Base-by-base conservation (phyloP, 2,329 filamentous ascomycete genomes). In the Talaromyces sp. region DNA sequence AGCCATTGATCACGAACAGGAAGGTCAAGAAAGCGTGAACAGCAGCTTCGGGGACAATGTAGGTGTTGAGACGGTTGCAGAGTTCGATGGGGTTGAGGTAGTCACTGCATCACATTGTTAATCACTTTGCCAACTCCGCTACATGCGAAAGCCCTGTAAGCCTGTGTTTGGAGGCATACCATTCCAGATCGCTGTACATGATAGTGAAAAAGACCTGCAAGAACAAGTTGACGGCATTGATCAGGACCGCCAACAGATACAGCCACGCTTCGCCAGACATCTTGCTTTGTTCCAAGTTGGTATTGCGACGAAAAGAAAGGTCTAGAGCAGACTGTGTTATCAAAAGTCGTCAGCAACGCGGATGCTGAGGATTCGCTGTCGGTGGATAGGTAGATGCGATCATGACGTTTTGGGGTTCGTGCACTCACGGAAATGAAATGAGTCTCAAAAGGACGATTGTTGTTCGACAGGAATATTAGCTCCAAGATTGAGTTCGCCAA, bases 21-120 rank as follows among this genome's bases (percentile, higher is more conserved):
- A 96, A 88, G 59, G 95, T 98, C 74, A 99, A 81, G 84, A 98
- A 95, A 68, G 89, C 93, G 78, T 99, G 96, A 67, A 99, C 93
- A 69, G 92, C 93, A 72, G 95, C 95, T 85, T 99, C 96, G 75
- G 95, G 95, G 74, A 99, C 89, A 77, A 99, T 99, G 83, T 99
- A 99, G 77, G 93, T 96, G 86, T 99, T 99, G 71, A 99, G 89
- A 73, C 95, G 93, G 88, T 99, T 99, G 90, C 95, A 99, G 69
- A 99, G 93, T 73, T 99, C 95, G 83, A 99, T 99, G 52, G 95
- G 95, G 84, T 99, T 99, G 83, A 99, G 99, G 82, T 99, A 99
- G 82, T 99, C 95, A 82, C 92, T 96, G 75, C 42, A 61, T 21
- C 18, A 66, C 58, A 55, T 54, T 64, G 60, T 69, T 77, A 73